These are phyloP conservation scores for Spencermartinsiella europaea DNA, from an alignment of 805 yeast species.

Conservation along the genomic window DNA sequence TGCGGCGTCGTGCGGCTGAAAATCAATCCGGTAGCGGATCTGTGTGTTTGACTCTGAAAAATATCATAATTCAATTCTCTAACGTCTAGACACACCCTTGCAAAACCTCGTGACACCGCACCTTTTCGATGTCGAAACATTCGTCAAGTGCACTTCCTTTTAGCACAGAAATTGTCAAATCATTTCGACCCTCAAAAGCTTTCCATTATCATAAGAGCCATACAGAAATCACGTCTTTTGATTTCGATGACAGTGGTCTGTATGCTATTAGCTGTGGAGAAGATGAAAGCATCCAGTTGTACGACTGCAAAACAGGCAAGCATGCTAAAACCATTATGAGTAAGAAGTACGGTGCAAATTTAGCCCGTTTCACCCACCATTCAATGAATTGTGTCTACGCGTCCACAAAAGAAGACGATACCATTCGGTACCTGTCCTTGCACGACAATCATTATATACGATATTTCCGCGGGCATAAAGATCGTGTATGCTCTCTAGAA, in stretches of 20 bases:
- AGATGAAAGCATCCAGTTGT: slow-evolving; percentile 79
- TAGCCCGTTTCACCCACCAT: slow-evolving; percentile 77
- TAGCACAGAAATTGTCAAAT: slow-evolving; percentile 12
- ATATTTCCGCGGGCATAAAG: slow-evolving; percentile 84
- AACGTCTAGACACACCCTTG: too few relatives aligned
- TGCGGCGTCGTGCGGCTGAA: too few relatives aligned
- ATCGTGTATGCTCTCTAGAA: slow-evolving; percentile 65
- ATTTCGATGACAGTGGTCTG: slow-evolving; percentile 81
- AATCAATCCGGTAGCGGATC: too few relatives aligned
- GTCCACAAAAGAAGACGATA: slow-evolving; percentile 66
- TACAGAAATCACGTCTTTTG: slow-evolving; percentile 38
- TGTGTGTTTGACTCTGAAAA: too few relatives aligned
- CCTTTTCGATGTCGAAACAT: slow-evolving; percentile 4
- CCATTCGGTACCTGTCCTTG: slow-evolving; percentile 65
- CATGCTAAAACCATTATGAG: slow-evolving; percentile 59
- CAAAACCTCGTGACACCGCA: too few relatives aligned
- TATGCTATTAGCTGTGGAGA: slow-evolving; percentile 77
- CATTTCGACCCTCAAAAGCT: slow-evolving; percentile 42
- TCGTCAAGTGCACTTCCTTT: slow-evolving; percentile 17
- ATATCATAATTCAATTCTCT: too few relatives aligned
- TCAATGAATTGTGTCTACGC: slow-evolving; percentile 72
- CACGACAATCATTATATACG: slow-evolving; percentile 75
- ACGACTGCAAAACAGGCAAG: slow-evolving; percentile 66
- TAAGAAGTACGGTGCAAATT: slow-evolving; percentile 87
- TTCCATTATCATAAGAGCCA: slow-evolving; percentile 39